phyloP scores from a whole-genome alignment of 371 early-diverging fungal genomes.

The Mucor velutinosus region DNA sequence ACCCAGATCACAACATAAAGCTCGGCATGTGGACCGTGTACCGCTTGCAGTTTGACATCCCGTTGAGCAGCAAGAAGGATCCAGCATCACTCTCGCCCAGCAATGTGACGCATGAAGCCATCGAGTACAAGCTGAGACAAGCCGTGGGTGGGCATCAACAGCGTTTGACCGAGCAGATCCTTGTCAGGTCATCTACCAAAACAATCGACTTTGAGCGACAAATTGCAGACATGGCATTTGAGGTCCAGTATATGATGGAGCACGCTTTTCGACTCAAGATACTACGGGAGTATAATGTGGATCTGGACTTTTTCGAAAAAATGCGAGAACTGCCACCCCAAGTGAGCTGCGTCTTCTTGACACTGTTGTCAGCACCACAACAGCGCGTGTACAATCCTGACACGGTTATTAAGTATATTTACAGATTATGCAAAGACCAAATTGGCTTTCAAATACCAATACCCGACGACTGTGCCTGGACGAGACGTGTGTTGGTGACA shows the following conservation, averaged over 20 bases:
- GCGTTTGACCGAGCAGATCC: not conserved
- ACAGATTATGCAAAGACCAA: conserved; percentile 4
- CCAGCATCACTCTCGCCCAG: not conserved
- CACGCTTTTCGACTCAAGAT: conserved; percentile 37
- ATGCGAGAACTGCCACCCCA: conserved; percentile 28
- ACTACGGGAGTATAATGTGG: conserved; percentile 46
- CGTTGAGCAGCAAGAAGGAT: not conserved
- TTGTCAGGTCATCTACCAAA: not conserved
- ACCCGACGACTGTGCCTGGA: conserved; percentile 5
- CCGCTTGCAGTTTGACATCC: conserved; percentile 28
- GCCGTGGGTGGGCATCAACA: not conserved
- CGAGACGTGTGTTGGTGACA: conserved; percentile 50
- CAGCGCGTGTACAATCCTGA: conserved; percentile 40
- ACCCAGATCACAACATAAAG: conserved; percentile 9
- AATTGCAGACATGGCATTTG: conserved; percentile 27
- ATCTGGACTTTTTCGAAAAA: conserved; percentile 27
- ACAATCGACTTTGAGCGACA: not conserved
- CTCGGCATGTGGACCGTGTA: conserved; percentile 40
- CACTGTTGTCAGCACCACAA: conserved; percentile 29
- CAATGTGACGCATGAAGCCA: conserved; percentile 20
- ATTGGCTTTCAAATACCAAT: conserved; percentile 9
- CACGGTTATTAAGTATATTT: conserved; percentile 8
- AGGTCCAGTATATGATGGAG: conserved; percentile 47
- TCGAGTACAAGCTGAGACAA: conserved; percentile 4
- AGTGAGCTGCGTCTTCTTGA: conserved; percentile 28